Percentiles rank a stretch among this genome's conserved stretches.
Evolutionary conservation across 768 basidiomycete genomes (phyloP).

Genomic region (Leccinum aurantiacum): DNA sequence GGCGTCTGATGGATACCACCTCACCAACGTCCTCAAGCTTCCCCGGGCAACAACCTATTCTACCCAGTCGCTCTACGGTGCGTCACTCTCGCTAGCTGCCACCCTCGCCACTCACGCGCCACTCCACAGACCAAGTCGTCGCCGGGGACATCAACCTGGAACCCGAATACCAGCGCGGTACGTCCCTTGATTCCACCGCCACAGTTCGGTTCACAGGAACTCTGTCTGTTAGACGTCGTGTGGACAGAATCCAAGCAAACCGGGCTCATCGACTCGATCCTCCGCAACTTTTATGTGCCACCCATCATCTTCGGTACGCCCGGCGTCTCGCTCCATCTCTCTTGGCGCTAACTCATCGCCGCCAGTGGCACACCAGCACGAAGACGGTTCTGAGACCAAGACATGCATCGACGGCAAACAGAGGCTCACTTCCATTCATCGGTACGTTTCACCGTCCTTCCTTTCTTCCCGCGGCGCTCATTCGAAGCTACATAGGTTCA

Average conservation of each 20-base stretch:
- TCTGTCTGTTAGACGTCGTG: constrained; percentile 55
- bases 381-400: constrained; percentile 65
- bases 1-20: constrained; percentile 23
- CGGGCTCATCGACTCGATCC: constrained; percentile 72
- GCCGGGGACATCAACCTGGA: constrained; percentile 66
- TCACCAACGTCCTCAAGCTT: constrained; percentile 49
- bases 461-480: background rate
- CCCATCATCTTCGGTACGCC: constrained; percentile 72
- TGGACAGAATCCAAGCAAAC: constrained; percentile 79
- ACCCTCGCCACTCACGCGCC: background rate
- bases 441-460: constrained; percentile 40
- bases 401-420: constrained; percentile 84
- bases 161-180: constrained; percentile 79
- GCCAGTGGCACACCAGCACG: constrained; percentile 47
- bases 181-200: constrained; percentile 6
- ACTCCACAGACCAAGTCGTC: constrained; percentile 57
- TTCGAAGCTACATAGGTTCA: constrained; percentile 44
- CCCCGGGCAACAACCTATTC: constrained; percentile 65
- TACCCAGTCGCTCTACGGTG: constrained; percentile 59
- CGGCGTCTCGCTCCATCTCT: background rate
- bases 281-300: constrained; percentile 79
- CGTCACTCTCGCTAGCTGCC: background rate
- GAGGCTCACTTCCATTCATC: constrained; percentile 68
- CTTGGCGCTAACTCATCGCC: background rate
- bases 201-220: background rate